Evolutionary conservation across 78 protist species (phyloP).

Genomic region (Dictyostelium capitatum): DNA sequence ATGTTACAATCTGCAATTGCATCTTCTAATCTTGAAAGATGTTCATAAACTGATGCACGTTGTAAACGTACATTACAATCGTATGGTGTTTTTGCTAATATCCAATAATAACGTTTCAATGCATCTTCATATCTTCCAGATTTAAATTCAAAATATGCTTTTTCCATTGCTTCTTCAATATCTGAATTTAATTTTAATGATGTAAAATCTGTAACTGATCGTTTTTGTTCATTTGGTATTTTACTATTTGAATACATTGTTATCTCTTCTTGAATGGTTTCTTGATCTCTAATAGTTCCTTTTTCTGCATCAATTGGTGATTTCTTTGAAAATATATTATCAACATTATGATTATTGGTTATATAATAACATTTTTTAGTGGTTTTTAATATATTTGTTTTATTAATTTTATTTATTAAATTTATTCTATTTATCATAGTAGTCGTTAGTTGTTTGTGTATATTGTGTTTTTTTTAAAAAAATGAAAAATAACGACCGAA

Average conservation of each 20-base stretch:
- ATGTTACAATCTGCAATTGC: conserved; percentile 37
- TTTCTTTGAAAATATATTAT: neutral
- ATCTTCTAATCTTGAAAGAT: neutral
- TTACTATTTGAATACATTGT: neutral
- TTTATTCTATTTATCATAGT: conserved; percentile 5
- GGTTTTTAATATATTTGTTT: neutral
- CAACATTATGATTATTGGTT: neutral
- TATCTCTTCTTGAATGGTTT: neutral
- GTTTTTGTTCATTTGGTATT: neutral
- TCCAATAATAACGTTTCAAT: conserved; percentile 48
- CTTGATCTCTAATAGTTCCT: neutral
- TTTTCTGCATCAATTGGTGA: neutral
- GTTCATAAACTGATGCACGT: conserved; percentile 22
- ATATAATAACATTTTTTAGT: neutral
- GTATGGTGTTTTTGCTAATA: conserved; percentile 27
- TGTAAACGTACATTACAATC: conserved; percentile 18
- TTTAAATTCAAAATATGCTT: conserved; percentile 25
- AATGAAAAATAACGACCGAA: neutral
- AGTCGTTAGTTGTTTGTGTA: neutral
- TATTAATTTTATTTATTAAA: neutral
- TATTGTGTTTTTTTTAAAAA: neutral
- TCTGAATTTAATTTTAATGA: neutral
- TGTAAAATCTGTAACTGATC: neutral
- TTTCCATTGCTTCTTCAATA: conserved; percentile 12
- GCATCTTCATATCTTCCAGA: conserved; percentile 32